phyloP scores from a whole-genome alignment of 2,329 filamentous ascomycete genomes.

The Elsinoe fawcettii region DNA sequence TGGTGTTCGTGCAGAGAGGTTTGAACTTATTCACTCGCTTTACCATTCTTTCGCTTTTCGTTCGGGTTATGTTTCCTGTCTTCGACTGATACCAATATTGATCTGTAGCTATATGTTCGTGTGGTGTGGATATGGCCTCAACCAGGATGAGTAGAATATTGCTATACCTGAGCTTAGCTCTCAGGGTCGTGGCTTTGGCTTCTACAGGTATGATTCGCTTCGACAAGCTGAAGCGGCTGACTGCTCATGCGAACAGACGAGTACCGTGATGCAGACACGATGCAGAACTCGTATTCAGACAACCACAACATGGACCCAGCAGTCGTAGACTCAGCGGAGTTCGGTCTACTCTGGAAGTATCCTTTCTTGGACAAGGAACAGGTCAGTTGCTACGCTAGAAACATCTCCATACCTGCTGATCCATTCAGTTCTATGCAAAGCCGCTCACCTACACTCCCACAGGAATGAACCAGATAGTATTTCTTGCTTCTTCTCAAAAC shows the following conservation, averaged over 20 bases:
- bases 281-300: slow-evolving; percentile 13
- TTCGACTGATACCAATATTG: too few relatives aligned
- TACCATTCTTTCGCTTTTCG: too few relatives aligned
- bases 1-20: too few relatives aligned
- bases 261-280: slow-evolving; percentile 15
- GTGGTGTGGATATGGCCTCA: too few relatives aligned
- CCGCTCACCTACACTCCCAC: slow-evolving; percentile 39
- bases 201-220: not conserved
- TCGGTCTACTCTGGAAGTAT: slow-evolving; percentile 34
- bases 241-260: not conserved
- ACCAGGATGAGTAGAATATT: not conserved
- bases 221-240: too few relatives aligned
- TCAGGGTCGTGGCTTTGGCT: not conserved
- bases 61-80: too few relatives aligned
- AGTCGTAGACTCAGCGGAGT: slow-evolving; percentile 28
- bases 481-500: slow-evolving; percentile 35
- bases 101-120: too few relatives aligned
- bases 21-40: too few relatives aligned
- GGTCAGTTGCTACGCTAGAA: slow-evolving; percentile 12
- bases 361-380: slow-evolving; percentile 30
- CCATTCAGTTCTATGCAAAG: slow-evolving; percentile 39
- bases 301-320: slow-evolving; percentile 39
- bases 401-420: not conserved
- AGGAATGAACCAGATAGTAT: slow-evolving; percentile 28
- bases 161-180: not conserved